Evolutionary conservation across 2,329 filamentous ascomycete genomes (phyloP).

Genomic region (Stromatinia cepivora): DNA sequence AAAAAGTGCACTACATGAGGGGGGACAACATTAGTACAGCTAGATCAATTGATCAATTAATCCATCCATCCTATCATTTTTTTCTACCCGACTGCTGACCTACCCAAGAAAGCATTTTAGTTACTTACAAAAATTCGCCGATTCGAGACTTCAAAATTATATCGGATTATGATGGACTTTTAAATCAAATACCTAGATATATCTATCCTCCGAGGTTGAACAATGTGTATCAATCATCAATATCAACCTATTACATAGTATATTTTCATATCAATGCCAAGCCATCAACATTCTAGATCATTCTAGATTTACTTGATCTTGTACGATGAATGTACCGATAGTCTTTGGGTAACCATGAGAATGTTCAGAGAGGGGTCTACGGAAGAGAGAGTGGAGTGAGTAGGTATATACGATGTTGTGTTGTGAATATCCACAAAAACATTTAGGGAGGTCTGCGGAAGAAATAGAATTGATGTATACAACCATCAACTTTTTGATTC

Average conservation of each 20-base stretch:
- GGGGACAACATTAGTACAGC: background rate
- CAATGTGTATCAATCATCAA: background rate
- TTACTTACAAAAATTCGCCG: background rate
- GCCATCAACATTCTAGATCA: background rate
- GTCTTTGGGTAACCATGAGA: background rate
- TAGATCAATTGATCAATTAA: background rate
- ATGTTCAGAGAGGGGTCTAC: background rate
- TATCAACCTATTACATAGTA: background rate
- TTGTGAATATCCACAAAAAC: background rate
- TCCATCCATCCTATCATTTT: conserved; percentile 8
- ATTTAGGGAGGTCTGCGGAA: background rate
- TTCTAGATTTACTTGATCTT: background rate
- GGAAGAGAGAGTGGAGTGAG: background rate
- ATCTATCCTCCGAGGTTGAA: background rate
- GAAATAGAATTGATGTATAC: background rate
- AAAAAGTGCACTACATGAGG: background rate
- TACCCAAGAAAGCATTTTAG: background rate
- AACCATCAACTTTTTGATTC: background rate
- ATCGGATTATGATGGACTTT: background rate
- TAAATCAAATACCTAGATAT: background rate
- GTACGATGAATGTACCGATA: background rate
- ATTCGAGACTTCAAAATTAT: background rate
- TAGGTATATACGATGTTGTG: no score
- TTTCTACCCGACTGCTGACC: background rate
- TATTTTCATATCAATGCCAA: background rate